These are phyloP conservation scores for Didymella arachidicola DNA, from an alignment of 2,329 filamentous ascomycete genomes.

Conservation along the genomic window DNA sequence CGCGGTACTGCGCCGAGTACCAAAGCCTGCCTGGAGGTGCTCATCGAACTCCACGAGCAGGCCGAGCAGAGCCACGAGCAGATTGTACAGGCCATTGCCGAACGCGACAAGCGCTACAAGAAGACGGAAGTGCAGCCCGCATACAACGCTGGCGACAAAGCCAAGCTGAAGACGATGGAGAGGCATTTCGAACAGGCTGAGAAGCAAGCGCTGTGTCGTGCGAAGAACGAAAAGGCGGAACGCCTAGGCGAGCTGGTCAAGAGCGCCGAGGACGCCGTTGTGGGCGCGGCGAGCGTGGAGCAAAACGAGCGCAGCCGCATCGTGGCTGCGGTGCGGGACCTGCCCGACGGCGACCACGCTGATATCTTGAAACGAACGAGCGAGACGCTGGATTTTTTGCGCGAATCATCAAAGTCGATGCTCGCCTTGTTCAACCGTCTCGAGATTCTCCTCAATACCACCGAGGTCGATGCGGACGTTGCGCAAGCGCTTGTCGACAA, in stretches of 20 bases:
- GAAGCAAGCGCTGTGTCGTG: constrained; percentile 58
- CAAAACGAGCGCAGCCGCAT: constrained; percentile 61
- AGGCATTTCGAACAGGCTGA: constrained; percentile 59
- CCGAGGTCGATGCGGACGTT: constrained; percentile 63
- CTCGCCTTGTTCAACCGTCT: constrained; percentile 56
- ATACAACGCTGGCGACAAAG: constrained; percentile 61
- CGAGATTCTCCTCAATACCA: constrained; percentile 60
- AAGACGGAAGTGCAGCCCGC: constrained; percentile 61
- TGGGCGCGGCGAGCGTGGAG: constrained; percentile 60
- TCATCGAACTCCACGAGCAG: constrained; percentile 54
- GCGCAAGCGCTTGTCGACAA: constrained; percentile 59
- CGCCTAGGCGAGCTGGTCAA: constrained; percentile 60
- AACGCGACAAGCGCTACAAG: constrained; percentile 63
- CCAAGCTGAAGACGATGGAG: constrained; percentile 58
- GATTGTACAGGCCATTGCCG: constrained; percentile 59
- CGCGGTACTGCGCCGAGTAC: constrained; percentile 29
- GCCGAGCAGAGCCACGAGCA: constrained; percentile 60
- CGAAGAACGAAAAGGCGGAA: constrained; percentile 58
- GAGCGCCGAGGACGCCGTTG: constrained; percentile 59
- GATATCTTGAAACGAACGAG: constrained; percentile 37
- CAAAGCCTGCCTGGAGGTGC: constrained; percentile 45
- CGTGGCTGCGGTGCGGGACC: constrained; percentile 52
- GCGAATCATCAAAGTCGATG: constrained; percentile 49
- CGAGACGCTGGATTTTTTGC: constrained; percentile 47
- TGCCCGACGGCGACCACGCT: constrained; percentile 43